Conservation (phyloP, 179 eudicot genomes). For the Corrigiola litoralis region DNA sequence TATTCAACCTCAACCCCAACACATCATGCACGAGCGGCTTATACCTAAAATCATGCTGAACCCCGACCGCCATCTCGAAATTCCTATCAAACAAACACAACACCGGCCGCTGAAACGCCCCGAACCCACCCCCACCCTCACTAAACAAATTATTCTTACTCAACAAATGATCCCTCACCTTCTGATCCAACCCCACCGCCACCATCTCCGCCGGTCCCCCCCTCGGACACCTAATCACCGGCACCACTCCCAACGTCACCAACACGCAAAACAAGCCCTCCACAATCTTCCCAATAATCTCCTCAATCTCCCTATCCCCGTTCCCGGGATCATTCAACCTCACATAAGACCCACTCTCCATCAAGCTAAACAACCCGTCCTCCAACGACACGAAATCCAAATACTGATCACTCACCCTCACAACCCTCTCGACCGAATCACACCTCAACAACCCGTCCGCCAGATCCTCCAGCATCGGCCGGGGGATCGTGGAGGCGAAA, state of each 20-base stretch:
- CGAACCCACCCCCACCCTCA: constrained; percentile 61
- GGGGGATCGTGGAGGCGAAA: constrained; percentile 74
- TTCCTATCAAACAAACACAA: constrained; percentile 84
- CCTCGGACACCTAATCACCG: constrained; percentile 67
- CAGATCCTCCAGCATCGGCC: constrained; percentile 71
- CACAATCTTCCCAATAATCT: constrained; percentile 58
- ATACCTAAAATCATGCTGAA: constrained; percentile 95
- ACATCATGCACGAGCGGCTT: constrained; percentile 92
- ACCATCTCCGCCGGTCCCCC: constrained; percentile 98
- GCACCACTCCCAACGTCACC: constrained; percentile 84
- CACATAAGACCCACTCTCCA: constrained; percentile 61
- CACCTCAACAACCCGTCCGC: constrained; percentile 56
- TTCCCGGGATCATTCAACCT: constrained; percentile 84
- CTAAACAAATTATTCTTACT: constrained; percentile 82
- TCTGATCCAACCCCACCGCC: constrained; percentile 76
- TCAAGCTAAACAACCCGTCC: constrained; percentile 74
- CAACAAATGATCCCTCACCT: constrained; percentile 78
- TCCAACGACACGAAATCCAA: constrained; percentile 83
- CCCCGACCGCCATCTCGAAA: constrained; percentile 77
- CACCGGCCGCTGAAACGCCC: constrained; percentile 79
- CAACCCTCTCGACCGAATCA: constrained; percentile 58
- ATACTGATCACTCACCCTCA: constrained; percentile 89
- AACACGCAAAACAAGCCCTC: constrained; percentile 81
- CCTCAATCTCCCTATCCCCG: constrained; percentile 85
- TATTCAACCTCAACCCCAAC: constrained; percentile 78